A percentile compares a stretch with the other conserved stretches of the same genome.
phyloP scores from a whole-genome alignment of 2,329 filamentous ascomycete species.

The Coniella vitis region DNA sequence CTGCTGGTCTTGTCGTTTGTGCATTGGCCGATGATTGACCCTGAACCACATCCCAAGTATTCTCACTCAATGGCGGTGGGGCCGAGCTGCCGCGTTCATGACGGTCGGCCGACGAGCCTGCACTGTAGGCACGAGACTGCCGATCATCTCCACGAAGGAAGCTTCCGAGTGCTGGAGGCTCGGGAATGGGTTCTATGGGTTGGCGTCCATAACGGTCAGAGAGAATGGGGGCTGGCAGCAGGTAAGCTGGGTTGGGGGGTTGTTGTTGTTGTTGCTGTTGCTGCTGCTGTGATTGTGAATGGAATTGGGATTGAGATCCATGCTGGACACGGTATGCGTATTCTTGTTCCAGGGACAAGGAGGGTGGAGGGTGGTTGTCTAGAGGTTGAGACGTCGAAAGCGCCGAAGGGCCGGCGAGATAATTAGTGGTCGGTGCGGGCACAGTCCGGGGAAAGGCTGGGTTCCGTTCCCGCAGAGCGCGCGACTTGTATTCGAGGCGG shows the following conservation, averaged over 20 bases:
- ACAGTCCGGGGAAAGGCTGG: constrained; percentile 39
- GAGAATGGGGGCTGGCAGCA: constrained; percentile 11
- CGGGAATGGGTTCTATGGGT: constrained; percentile 15
- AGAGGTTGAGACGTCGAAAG: too few relatives aligned
- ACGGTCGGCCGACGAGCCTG: constrained; percentile 5
- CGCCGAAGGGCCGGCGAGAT: constrained; percentile 28
- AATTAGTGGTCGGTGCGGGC: constrained; percentile 39
- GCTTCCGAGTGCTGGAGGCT: constrained; percentile 1
- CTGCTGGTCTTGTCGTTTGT: constrained; percentile 21
- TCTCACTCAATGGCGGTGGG: constrained; percentile 40
- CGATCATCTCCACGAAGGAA: constrained; percentile 18
- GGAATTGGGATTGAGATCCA: constrained; percentile 15
- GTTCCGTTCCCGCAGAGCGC: constrained; percentile 34
- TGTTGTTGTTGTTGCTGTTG: constrained; percentile 13
- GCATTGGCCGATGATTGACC: constrained; percentile 23
- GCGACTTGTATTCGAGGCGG: constrained; percentile 41
- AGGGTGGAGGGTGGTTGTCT: too few relatives aligned
- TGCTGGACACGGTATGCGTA: too few relatives aligned
- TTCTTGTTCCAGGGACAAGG: too few relatives aligned
- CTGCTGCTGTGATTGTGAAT: background rate
- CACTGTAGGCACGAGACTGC: constrained; percentile 17
- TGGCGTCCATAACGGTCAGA: constrained; percentile 13
- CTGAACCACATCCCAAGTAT: constrained; percentile 37
- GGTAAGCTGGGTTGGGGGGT: constrained; percentile 14
- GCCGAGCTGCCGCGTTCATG: constrained; percentile 43